A percentile compares a stretch with the other conserved stretches of the same genome.
These are phyloP conservation scores for Populus euphratica DNA, from an alignment of 345 rosid species.

Conservation along the genomic window DNA sequence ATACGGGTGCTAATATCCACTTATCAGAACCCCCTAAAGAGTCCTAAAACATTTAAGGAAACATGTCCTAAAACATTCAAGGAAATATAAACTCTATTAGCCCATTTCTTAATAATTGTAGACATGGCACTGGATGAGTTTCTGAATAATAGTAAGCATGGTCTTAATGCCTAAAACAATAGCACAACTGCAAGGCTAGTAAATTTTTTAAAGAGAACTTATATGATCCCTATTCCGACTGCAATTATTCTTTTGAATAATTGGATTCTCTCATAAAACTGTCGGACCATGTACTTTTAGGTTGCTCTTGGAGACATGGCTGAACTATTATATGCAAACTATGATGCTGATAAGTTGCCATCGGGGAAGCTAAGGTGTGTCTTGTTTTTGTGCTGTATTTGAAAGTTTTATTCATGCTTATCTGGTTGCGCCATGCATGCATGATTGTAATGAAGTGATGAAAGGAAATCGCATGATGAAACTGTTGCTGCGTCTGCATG, in stretches of 20 bases:
- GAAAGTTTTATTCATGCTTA: not conserved
- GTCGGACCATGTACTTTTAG: constrained; percentile 26
- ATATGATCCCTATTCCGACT: not conserved
- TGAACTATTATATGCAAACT: constrained; percentile 55
- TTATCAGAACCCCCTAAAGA: no score
- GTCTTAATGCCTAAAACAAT: no score
- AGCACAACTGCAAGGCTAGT: no score
- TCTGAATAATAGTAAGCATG: no score
- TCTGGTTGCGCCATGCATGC: no score
- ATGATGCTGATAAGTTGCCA: constrained; percentile 69
- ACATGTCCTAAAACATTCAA: no score
- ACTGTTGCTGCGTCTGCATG: not conserved
- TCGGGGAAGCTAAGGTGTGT: constrained; percentile 77
- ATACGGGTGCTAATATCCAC: no score
- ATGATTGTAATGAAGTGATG: not conserved
- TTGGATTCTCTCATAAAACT: constrained; percentile 7
- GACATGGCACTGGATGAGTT: no score
- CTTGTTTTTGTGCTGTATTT: not conserved
- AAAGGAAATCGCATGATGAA: not conserved
- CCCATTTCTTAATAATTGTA: no score
- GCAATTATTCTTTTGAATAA: not conserved
- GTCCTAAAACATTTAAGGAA: no score
- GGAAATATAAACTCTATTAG: no score
- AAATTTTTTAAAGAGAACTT: no score
- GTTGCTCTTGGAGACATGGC: constrained; percentile 92